Base-by-base conservation (phyloP, 2,329 filamentous ascomycete genomes). In the Phaeosphaeria sp. region DNA sequence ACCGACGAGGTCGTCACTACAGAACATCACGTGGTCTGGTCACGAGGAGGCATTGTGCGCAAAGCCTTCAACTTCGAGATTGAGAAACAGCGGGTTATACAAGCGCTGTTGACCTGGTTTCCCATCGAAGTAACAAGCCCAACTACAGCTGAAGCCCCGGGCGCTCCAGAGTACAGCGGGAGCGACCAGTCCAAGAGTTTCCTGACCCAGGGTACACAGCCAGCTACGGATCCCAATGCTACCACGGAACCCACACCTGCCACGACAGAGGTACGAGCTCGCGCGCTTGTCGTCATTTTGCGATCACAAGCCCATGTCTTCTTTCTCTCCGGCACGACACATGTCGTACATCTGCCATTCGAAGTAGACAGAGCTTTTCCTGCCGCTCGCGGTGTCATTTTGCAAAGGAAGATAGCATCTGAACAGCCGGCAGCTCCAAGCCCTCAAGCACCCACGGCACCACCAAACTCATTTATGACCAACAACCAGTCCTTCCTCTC, bases 281-380 rank as follows among this genome's bases (percentile, higher is more conserved):
- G 69, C 73, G 93, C 94, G 4, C 80, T 99, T 60, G 92, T 98
- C 7, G 90, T 99, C 50, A 90, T 98, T 66, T 86, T 99, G 64
- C 93, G 91, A 78, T 93, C 92, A 0, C 94, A 98, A 73, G 93
- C 92, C 21, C 94, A 98, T 73, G 87, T 99, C 64, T 96, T 93
- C 81, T 97, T 96, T 74, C 85, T 98, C 39, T 87, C 90, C 1
- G 94, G 94, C 20, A 89, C 92, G 33, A 95, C 87, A 72, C 91
- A 99, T 83, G 87, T 97, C 57, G 85, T 98, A 48, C 92, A 97
- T 74, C 87, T 99, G 72, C 94, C 94, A 1, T 99, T 99, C 72
- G 93, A 98, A 78, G 90, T 97, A 43, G 92, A 97, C 72, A 87
- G 87, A 52, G 93, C 91, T 27, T 92, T 93, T 75, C 88, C 94